Evolutionary conservation across 2,329 filamentous ascomycete genomes (phyloP).

Genomic region (Capronia epimyces): DNA sequence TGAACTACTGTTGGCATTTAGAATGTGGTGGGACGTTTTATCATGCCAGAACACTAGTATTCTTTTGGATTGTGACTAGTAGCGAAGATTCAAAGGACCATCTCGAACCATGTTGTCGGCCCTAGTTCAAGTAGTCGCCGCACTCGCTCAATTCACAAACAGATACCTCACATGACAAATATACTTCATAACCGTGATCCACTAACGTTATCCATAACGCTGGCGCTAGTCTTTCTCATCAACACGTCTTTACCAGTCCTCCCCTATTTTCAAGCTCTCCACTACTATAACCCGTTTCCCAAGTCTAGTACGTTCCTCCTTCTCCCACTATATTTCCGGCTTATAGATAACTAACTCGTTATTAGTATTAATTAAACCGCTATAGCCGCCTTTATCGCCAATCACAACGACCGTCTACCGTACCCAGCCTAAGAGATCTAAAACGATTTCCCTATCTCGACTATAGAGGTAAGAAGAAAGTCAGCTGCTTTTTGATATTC

Average conservation of each 20-base stretch:
- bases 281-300: conserved; percentile 86
- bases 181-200: not conserved
- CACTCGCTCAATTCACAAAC: not conserved
- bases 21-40: too few species aligned
- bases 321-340: conserved; percentile 62
- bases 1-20: too few species aligned
- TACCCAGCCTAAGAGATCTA: conserved; percentile 60
- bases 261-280: conserved; percentile 71
- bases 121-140: too few species aligned
- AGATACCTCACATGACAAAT: not conserved
- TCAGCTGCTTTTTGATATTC: too few species aligned
- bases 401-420: conserved; percentile 58
- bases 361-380: conserved; percentile 77
- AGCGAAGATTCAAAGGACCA: too few species aligned
- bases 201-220: not conserved
- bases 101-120: too few species aligned
- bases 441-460: conserved; percentile 65
- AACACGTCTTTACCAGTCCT: conserved; percentile 80
- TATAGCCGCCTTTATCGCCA: conserved; percentile 55
- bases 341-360: conserved; percentile 46
- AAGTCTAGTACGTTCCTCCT: conserved; percentile 72
- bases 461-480: too few species aligned
- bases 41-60: too few species aligned
- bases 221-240: conserved; percentile 53
- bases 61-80: too few species aligned